phyloP scores from a whole-genome alignment of 192 early-diverging fungal genomes.

The Coemansia sp. region DNA sequence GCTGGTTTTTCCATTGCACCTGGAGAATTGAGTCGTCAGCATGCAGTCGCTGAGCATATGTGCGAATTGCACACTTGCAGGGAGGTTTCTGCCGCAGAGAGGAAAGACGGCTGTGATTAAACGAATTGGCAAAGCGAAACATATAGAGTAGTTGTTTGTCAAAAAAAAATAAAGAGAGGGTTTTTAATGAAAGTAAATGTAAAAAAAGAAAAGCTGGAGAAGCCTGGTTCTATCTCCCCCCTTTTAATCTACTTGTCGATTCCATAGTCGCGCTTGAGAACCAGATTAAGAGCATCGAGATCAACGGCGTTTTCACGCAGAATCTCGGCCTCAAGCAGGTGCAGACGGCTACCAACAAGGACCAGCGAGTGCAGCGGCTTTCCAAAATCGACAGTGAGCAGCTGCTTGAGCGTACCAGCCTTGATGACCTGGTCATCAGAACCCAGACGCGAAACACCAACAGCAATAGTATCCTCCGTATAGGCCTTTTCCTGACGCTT shows the following conservation, averaged over 20 bases:
- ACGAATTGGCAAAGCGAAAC: neutral
- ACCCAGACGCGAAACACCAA: conserved; percentile 91
- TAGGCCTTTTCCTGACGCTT: conserved; percentile 73
- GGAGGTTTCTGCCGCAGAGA: neutral
- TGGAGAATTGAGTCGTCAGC: conserved; percentile 48
- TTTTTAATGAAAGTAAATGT: neutral
- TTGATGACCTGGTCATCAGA: conserved; percentile 78
- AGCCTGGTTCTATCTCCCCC: neutral
- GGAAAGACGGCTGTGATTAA: no score
- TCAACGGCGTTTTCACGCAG: conserved; percentile 76
- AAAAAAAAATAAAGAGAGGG: neutral
- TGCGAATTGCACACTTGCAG: conserved; percentile 3
- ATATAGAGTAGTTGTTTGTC: neutral
- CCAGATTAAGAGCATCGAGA: conserved; percentile 60
- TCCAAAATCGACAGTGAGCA: conserved; percentile 87
- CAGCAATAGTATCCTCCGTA: conserved; percentile 75
- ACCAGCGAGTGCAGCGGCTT: conserved; percentile 92
- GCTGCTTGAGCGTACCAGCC: conserved; percentile 83
- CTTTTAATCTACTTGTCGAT: conserved; percentile 33
- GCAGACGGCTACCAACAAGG: conserved; percentile 84
- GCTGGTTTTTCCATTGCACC: conserved; percentile 40
- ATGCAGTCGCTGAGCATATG: conserved; percentile 39
- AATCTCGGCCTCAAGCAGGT: conserved; percentile 89
- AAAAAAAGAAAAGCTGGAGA: neutral
- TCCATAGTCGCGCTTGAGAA: conserved; percentile 67